phyloP scores from a whole-genome alignment of 441 rosid species.

The Breynia disticha region DNA sequence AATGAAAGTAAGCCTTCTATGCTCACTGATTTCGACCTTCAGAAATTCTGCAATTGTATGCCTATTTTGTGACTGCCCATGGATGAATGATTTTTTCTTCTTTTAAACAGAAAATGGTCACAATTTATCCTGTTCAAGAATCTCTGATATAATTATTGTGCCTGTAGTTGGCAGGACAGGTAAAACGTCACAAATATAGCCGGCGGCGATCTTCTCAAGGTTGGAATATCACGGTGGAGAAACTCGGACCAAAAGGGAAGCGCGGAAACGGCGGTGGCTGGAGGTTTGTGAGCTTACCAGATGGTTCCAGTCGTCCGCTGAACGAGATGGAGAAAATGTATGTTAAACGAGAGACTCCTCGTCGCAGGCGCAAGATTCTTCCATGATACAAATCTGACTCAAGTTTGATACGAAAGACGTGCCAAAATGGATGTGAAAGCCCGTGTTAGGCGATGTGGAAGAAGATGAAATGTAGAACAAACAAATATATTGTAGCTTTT shows the following conservation, averaged over 20 bases:
- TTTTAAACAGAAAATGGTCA: no score
- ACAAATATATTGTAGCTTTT: conserved; percentile 5
- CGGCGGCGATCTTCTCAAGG: conserved; percentile 64
- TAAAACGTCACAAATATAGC: conserved; percentile 74
- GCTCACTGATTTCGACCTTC: not conserved
- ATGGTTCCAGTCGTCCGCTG: conserved; percentile 75
- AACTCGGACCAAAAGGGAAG: conserved; percentile 61
- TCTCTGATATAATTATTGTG: not conserved
- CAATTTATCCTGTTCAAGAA: not conserved
- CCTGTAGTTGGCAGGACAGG: conserved; percentile 59
- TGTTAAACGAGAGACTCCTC: conserved; percentile 71
- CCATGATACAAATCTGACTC: conserved; percentile 30
- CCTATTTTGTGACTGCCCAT: no score
- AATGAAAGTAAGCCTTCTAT: conserved; percentile 49
- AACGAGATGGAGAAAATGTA: conserved; percentile 74
- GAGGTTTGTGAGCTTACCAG: conserved; percentile 81
- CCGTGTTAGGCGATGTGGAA: not conserved
- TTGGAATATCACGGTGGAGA: conserved; percentile 79
- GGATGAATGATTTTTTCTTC: no score
- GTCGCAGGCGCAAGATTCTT: conserved; percentile 58
- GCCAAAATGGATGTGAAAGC: not conserved
- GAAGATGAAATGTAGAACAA: not conserved
- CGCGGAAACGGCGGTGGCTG: conserved; percentile 86
- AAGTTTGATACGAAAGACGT: not conserved
- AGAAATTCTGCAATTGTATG: not conserved